Evolutionary conservation across 345 rosid species (phyloP), one percentile per base, ranked within the genome.

Genomic region (Citrus sp.): DNA sequence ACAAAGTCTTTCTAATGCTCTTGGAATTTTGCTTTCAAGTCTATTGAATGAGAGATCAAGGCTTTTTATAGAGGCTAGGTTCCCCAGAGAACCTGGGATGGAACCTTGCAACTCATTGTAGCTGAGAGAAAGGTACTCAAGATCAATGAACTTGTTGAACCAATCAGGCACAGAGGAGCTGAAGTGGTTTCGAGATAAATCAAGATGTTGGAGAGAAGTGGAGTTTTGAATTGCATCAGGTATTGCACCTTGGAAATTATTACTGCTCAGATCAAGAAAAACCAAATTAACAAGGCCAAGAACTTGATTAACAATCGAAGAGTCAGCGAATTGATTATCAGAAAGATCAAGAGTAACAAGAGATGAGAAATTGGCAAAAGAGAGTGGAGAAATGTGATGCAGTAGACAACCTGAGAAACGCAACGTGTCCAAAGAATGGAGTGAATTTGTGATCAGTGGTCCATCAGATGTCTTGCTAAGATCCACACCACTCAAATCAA

Each of bases 11-110:
- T 32, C 5, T 0, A 63, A 30, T 3, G 78, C 51, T 49, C 19
- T 75, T n/a, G 72, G 71, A 32, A 75, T 21, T 28, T 16, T 54
- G 5, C 82, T 35, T 66, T 73, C 46, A 22, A 73, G 25, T 18
- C n/a, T 4, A n/a, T 70, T 80, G 21, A 0, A 1, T 1, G 79
- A 56, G 1, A 85, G 64, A 7, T 85, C 78, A 24, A 85, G 77
- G 4, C 0, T 3, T 16, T 0, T 3, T 1, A 85, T 59, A 4
- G 68, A 82, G 21, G 82, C 49, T 46, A 82, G 27, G 76, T 82
- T 79, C 25, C 74, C 75, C 3, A 82, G 38, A 19, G 42, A 49
- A 73, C n/a, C 22, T 8, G 81, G 34, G 10, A 81, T 64, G 8
- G 5, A 4, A 21, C 79, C 85, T 18, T 42, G 24, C 32, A 84